Conservation (phyloP, 176 grass and related monocot species). For the Typha latifolia region DNA sequence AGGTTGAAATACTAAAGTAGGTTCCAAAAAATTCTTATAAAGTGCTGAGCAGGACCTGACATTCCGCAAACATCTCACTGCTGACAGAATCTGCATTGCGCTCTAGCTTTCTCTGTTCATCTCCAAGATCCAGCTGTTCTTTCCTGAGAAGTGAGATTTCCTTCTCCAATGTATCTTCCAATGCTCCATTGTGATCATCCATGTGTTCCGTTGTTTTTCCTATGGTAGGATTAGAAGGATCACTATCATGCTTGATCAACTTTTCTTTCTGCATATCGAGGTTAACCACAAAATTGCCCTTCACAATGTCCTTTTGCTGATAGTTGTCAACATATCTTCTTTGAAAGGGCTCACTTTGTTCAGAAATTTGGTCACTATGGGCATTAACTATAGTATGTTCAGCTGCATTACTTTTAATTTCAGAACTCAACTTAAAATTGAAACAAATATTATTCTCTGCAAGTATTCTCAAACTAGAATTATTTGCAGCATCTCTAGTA, state of each 20-base stretch:
- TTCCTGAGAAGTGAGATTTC: slow-evolving; percentile 73
- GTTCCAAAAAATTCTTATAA: not conserved
- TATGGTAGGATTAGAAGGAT: slow-evolving; percentile 4
- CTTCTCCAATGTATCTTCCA: slow-evolving; percentile 51
- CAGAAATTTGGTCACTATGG: slow-evolving; percentile 20
- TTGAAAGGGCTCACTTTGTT: not conserved
- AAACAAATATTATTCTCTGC: not conserved
- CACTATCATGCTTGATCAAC: not conserved
- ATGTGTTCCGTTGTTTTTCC: slow-evolving; percentile 11
- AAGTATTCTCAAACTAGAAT: not conserved
- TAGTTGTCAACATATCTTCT: not conserved
- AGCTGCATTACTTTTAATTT: slow-evolving; percentile 17
- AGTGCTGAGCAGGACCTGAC: slow-evolving; percentile 52
- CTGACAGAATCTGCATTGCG: slow-evolving; percentile 84
- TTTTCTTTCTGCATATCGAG: not conserved
- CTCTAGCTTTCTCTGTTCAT: slow-evolving; percentile 75
- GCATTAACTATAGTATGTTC: slow-evolving; percentile 19
- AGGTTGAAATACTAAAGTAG: not conserved
- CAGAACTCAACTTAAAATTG: not conserved
- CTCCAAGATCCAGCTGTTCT: slow-evolving; percentile 71
- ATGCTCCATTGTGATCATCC: slow-evolving; percentile 34
- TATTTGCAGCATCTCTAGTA: not conserved
- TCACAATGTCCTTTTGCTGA: slow-evolving; percentile 23
- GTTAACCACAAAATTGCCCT: slow-evolving; percentile 22
- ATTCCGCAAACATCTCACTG: slow-evolving; percentile 96